Evolutionary conservation across 2,329 filamentous ascomycete genomes (phyloP).

Genomic region (Didymella pomorum): DNA sequence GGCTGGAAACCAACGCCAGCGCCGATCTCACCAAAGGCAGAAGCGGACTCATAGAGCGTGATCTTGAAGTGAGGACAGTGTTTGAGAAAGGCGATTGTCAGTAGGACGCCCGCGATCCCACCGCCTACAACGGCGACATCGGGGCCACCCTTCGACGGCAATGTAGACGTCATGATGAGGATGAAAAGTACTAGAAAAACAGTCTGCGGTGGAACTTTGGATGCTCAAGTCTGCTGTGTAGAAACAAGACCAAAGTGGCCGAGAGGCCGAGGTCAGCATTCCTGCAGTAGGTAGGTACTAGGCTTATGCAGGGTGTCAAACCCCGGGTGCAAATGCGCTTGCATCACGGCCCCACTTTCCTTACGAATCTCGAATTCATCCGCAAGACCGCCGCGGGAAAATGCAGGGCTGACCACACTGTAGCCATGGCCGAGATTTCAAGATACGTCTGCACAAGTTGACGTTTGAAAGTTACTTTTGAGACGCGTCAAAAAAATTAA

Average conservation of each 20-base stretch:
- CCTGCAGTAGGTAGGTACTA: not conserved
- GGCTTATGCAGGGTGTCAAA: not conserved
- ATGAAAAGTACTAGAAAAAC: not conserved
- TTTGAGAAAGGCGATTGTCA: slow-evolving; percentile 61
- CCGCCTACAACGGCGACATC: slow-evolving; percentile 65
- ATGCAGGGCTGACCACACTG: not conserved
- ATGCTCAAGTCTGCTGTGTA: not conserved
- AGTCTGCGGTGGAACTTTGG: not conserved
- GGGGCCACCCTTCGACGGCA: slow-evolving; percentile 33
- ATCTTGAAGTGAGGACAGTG: slow-evolving; percentile 52
- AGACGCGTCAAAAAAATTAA: too few relatives aligned
- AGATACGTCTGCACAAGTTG: not conserved
- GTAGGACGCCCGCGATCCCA: slow-evolving; percentile 64
- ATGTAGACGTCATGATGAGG: not conserved
- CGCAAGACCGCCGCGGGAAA: not conserved
- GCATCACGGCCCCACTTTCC: not conserved
- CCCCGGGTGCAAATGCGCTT: not conserved
- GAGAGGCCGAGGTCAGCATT: not conserved
- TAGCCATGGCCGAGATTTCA: not conserved
- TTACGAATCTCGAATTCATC: not conserved
- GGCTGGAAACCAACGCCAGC: slow-evolving; percentile 62
- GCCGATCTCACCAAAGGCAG: slow-evolving; percentile 64
- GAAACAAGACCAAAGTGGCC: not conserved
- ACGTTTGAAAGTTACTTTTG: not conserved
- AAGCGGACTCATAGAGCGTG: slow-evolving; percentile 64